Percentiles rank a stretch among this genome's conserved stretches.
Evolutionary conservation across 2,329 filamentous ascomycete species (phyloP).

Genomic region (Cordyceps pruinosa): DNA sequence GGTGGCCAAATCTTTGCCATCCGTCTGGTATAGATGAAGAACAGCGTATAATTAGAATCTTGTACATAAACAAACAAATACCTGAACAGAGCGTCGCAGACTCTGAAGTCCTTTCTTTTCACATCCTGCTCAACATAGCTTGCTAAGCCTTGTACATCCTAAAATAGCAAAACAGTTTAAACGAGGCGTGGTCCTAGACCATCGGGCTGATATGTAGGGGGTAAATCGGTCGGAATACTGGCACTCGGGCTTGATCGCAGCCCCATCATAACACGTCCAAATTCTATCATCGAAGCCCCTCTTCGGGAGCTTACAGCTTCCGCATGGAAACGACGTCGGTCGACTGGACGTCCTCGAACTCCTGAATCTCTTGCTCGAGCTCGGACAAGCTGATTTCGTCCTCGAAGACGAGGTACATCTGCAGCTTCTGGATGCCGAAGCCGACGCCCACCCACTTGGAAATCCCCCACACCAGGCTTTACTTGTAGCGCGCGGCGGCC

Average conservation of each 20-base stretch:
- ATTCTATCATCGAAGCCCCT: no score
- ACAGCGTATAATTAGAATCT: background rate
- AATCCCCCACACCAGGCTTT: constrained; percentile 92
- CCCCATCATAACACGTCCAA: no score
- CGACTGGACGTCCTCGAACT: constrained; percentile 49
- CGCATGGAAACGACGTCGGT: background rate
- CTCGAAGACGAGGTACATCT: constrained; percentile 96
- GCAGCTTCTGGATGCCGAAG: constrained; percentile 98
- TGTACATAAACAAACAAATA: background rate
- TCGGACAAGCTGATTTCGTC: constrained; percentile 85
- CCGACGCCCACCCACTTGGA: constrained; percentile 85
- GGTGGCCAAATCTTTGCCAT: constrained; percentile 11
- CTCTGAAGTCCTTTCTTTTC: background rate
- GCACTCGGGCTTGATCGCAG: no score
- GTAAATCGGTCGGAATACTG: no score
- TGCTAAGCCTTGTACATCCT: background rate
- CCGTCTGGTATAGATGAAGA: background rate
- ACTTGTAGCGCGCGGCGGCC: constrained; percentile 74
- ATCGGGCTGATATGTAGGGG: no score
- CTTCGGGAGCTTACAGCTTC: no score
- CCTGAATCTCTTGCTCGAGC: constrained; percentile 74
- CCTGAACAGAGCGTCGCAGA: background rate
- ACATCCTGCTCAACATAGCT: background rate
- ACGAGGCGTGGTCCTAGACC: no score
- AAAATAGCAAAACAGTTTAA: no score